Base-by-base conservation (phyloP, 1,284 basidiomycete species). In the Microbotryum violaceum region DNA sequence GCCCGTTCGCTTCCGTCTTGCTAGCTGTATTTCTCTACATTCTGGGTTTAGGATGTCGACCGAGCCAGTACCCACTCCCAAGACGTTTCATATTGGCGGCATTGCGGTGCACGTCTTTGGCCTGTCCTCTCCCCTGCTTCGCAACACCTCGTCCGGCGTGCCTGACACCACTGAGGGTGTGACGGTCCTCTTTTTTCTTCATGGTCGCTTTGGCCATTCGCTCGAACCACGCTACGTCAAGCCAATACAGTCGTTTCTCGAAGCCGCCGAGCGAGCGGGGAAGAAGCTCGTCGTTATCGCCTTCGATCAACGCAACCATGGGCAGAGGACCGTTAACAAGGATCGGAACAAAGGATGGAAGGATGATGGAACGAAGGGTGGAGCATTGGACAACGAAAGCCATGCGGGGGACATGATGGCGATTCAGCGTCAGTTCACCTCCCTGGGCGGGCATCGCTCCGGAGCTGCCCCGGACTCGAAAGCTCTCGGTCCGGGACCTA, bases 221-320 rank as follows among this genome's bases (percentile, higher is more conserved):
- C n/a, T 44, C 20, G 23, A 60, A 37, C 33, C 18, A 6, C 31
- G 49, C 29, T 25, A 14, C 20, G 20, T 6, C 57, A 57, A 23
- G 54, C 57, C 4, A 6, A 54, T 23, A 16, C 46, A 21, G 23
- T 63, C 23, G 25, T 60, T 37, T 37, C 50, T 6, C 46, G 37
- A 58, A 25, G 31, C 23, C 25, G 49, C 46, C 20, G 54, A 50
- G 12, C 27, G 58, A 5, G 61, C 64, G 49, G 66, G 67, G 12
- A 74, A 74, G 50, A 70, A 75, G 21, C 51, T 77, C 3, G n/a
- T 68, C 25, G 60, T 76, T 18, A 74, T 76, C 37, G 68, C 70
- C 6, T 74, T 77, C 31, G 76, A 77, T 53, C 73, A 73, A 14
- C 64, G 76, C 57, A 76, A 77, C 51, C 76, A 77, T 47, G 76